Conservation (phyloP, 371 early-diverging fungal genomes). For the Lichtheimia corymbifera region DNA sequence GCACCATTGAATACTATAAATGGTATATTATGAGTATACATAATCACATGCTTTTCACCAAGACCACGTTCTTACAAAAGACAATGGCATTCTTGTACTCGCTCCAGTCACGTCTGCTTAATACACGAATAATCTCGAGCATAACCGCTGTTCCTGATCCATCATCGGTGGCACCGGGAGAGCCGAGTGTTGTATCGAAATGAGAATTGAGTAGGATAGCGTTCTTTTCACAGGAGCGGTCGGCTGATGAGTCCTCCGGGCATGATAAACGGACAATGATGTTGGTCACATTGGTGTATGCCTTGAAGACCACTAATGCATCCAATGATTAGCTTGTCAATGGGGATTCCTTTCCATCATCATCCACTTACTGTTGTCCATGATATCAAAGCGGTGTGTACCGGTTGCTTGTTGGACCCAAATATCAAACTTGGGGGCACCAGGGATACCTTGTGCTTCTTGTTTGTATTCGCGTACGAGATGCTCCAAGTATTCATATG, state of each 20-base stretch:
- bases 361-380: constrained; percentile 59
- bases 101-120: constrained; percentile 55
- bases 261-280: constrained; percentile 75
- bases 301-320: constrained; percentile 58
- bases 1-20: constrained; percentile 76
- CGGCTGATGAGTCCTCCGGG: constrained; percentile 35
- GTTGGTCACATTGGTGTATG: constrained; percentile 73
- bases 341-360: not conserved
- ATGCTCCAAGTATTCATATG: constrained; percentile 38
- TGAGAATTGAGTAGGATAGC: constrained; percentile 74
- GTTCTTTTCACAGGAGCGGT: constrained; percentile 56
- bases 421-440: constrained; percentile 61
- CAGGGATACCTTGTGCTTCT: constrained; percentile 30
- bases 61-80: constrained; percentile 48
- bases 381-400: constrained; percentile 72
- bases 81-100: constrained; percentile 57
- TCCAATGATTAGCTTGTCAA: not conserved
- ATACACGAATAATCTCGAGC: constrained; percentile 70
- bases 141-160: constrained; percentile 71
- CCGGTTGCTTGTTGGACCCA: constrained; percentile 64
- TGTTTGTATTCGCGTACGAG: constrained; percentile 31
- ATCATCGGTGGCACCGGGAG: constrained; percentile 70
- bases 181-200: constrained; percentile 67
- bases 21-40: not conserved
- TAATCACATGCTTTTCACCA: not conserved